Conservation (phyloP, 768 basidiomycete genomes). For the Candolleomyces eurysporus region DNA sequence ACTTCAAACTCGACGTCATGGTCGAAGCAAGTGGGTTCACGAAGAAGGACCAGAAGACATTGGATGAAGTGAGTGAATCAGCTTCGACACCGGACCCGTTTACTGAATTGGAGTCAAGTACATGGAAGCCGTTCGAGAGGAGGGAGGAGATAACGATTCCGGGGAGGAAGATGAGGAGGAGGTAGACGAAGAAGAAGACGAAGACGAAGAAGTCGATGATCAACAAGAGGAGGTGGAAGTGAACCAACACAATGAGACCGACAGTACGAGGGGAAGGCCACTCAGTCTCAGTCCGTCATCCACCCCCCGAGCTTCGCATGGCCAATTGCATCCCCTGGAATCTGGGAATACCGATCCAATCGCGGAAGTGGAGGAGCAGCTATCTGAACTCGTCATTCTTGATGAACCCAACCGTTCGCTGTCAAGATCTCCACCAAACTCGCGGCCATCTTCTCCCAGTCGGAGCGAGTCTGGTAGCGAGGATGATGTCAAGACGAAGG, state of each 20-base stretch:
- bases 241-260: conserved; percentile 34
- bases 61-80: conserved; percentile 72
- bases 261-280: conserved; percentile 32
- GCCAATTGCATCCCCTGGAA: neutral
- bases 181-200: conserved; percentile 28
- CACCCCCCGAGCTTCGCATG: neutral
- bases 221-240: conserved; percentile 15
- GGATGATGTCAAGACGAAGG: conserved; percentile 54
- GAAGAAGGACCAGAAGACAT: conserved; percentile 71
- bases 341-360: conserved; percentile 6
- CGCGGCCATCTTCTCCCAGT: conserved; percentile 42
- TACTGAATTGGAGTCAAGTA: conserved; percentile 45
- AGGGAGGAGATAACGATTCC: conserved; percentile 22
- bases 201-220: conserved; percentile 21
- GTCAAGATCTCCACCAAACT: conserved; percentile 53
- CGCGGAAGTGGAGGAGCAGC: conserved; percentile 21
- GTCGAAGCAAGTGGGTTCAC: conserved; percentile 95
- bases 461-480: conserved; percentile 38
- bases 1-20: conserved; percentile 84
- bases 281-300: neutral
- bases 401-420: conserved; percentile 28
- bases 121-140: conserved; percentile 49
- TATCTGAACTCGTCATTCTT: conserved; percentile 19
- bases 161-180: conserved; percentile 37
- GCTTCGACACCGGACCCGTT: conserved; percentile 5